Base-by-base conservation (phyloP, 2,329 filamentous ascomycete species). In the Pyrenochaeta sp. region DNA sequence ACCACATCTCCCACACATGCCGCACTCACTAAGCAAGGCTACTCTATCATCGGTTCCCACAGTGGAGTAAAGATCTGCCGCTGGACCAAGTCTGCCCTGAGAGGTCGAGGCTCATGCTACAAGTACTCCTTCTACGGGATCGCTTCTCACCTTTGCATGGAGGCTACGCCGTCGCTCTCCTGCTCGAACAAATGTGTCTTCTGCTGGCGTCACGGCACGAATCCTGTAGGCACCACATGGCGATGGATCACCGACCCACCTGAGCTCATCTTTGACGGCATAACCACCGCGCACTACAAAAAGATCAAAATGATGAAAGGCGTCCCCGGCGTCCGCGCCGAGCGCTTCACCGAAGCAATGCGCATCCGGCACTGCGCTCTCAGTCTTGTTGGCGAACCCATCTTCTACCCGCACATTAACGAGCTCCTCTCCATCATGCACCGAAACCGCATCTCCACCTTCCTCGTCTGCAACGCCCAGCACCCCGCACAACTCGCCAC, bases 131-230 rank as follows among this genome's bases (percentile, higher is more conserved):
- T 99, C 72, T 99, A 99, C 72, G 93, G 93, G 35, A 99, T 99
- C 71, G 84, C 88, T 54, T 96, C 92, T 0, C 94, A 99, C 67
- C 87, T 96, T 50, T 99, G 93, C 73, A 99, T 99, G 94, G 93
- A 99, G 74, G 93, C 93, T 2, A 97, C 93, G 0, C 93, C 93
- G 0, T 96, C 92, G 0, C 82, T 99, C 3, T 96, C 90, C 7
- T 99, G 93, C 79, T 94, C 88, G 51, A 97, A 97, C 77, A 97
- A 99, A 72, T 97, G 94, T 71, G 90, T 99, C 55, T 99, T 97
- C 72, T 99, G 93, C 80, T 99, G 93, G 94, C 86, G 94, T 6
- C 94, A 97, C 67, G 94, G 93, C 39, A 97, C 94, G 0, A 99
- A 97, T 68, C 93, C 93, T 0, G 94, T 97, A 0, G 92, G 92